phyloP scores from a whole-genome alignment of 2,329 filamentous ascomycete species.

The Xylariaceae sp. region DNA sequence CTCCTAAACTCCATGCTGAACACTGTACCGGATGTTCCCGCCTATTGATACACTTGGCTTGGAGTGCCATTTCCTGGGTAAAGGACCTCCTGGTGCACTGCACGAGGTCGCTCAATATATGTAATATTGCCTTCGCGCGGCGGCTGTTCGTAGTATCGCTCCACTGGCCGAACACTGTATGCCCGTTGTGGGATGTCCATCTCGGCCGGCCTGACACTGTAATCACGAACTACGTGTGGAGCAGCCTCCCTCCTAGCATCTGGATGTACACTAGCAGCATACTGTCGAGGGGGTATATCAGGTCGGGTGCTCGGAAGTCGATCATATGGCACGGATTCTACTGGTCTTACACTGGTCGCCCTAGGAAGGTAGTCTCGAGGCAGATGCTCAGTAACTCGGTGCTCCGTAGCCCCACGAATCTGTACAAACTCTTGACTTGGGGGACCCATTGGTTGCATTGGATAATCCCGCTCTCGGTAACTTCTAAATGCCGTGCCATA shows the following conservation, averaged over 20 bases:
- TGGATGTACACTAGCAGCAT: constrained; percentile 50
- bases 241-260: constrained; percentile 47
- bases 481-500: constrained; percentile 59
- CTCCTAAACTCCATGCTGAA: constrained; percentile 7
- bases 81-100: constrained; percentile 51
- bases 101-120: constrained; percentile 53
- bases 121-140: constrained; percentile 49
- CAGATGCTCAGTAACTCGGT: constrained; percentile 53
- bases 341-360: constrained; percentile 65
- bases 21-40: constrained; percentile 1
- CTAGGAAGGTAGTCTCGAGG: constrained; percentile 62
- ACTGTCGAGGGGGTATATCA: constrained; percentile 55
- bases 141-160: constrained; percentile 53
- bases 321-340: constrained; percentile 51
- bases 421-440: constrained; percentile 56
- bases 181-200: constrained; percentile 45
- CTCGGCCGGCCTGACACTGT: constrained; percentile 44
- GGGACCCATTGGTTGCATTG: constrained; percentile 54
- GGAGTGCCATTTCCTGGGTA: constrained; percentile 50
- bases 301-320: constrained; percentile 52
- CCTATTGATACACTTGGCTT: constrained; percentile 41
- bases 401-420: constrained; percentile 51
- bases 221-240: constrained; percentile 41
- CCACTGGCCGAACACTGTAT: constrained; percentile 51
- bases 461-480: constrained; percentile 65